Evolutionary conservation across 441 rosid species (phyloP).

Genomic region (Kokia cookei): DNA sequence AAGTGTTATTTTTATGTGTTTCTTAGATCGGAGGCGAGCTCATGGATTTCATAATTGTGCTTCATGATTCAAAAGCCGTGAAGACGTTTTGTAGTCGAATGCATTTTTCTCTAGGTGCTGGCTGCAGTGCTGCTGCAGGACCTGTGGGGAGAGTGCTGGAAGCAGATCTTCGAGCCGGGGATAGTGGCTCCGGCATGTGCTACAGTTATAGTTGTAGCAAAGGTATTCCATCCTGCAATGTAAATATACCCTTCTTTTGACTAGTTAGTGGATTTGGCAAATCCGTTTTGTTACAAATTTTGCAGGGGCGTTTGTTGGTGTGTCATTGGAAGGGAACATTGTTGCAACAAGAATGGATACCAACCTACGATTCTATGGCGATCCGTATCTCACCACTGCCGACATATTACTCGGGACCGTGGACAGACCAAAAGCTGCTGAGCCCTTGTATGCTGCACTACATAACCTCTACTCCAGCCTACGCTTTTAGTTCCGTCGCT

Average conservation of each 20-base stretch:
- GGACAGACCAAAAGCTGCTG: constrained; percentile 85
- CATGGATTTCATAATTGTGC: constrained; percentile 84
- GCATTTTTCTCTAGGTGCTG: constrained; percentile 96
- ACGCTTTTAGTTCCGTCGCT: constrained; percentile 19
- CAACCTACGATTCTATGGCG: constrained; percentile 84
- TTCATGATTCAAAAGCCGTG: constrained; percentile 87
- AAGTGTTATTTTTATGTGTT: not conserved
- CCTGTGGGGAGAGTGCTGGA: constrained; percentile 95
- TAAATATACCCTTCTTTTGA: not conserved
- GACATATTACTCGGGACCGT: constrained; percentile 82
- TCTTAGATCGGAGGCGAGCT: constrained; percentile 89
- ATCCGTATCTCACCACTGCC: constrained; percentile 73
- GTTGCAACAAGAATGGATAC: constrained; percentile 80
- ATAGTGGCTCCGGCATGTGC: constrained; percentile 92
- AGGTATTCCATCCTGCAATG: constrained; percentile 33
- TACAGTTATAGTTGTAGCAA: constrained; percentile 97
- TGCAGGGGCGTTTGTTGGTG: constrained; percentile 92
- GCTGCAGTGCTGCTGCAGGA: constrained; percentile 97
- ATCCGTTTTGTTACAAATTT: constrained; percentile 6
- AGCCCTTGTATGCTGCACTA: constrained; percentile 71
- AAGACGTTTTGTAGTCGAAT: constrained; percentile 92
- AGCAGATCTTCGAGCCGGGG: constrained; percentile 96
- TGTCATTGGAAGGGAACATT: constrained; percentile 83
- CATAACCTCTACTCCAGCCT: constrained; percentile 53
- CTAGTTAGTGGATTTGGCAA: not conserved